Conservation (phyloP, 2,329 filamentous ascomycete genomes). For the Monilinia fructicola region DNA sequence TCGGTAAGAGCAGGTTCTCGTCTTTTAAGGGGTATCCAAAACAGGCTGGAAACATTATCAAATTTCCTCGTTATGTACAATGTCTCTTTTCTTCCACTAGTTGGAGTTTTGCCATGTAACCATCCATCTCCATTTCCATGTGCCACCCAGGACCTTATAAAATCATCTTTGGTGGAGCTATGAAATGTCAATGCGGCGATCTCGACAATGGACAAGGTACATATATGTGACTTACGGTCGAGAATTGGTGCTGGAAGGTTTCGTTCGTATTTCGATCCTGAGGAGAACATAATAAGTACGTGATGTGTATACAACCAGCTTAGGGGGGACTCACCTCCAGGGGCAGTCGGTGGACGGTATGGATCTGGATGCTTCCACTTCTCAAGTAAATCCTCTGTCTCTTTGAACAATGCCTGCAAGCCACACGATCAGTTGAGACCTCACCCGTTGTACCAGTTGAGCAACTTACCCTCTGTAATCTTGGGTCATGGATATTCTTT, state of each 20-base stretch:
- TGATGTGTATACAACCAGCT: background rate
- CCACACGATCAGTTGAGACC: slow-evolving; percentile 26
- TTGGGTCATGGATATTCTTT: slow-evolving; percentile 76
- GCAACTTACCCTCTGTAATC: slow-evolving; percentile 67
- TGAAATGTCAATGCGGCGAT: background rate
- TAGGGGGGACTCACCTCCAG: slow-evolving; percentile 67
- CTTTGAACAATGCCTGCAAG: slow-evolving; percentile 72
- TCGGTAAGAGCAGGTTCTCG: background rate
- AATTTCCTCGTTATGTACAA: slow-evolving; percentile 16
- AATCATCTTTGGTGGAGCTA: slow-evolving; percentile 38
- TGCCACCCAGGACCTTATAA: slow-evolving; percentile 9
- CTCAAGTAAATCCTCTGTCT: slow-evolving; percentile 84
- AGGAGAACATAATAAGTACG: slow-evolving; percentile 25
- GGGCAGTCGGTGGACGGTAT: slow-evolving; percentile 83
- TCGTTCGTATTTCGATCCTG: slow-evolving; percentile 93
- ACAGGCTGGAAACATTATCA: background rate
- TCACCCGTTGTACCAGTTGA: background rate
- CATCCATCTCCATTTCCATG: background rate
- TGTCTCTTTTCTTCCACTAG: background rate
- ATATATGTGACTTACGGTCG: slow-evolving; percentile 64
- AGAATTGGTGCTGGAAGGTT: slow-evolving; percentile 80
- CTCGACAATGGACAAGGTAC: background rate
- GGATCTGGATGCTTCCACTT: slow-evolving; percentile 98
- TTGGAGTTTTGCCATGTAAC: background rate
- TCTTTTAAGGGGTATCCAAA: background rate